These are phyloP conservation scores for Pseudonectria buxi DNA, from an alignment of 2,329 filamentous ascomycete genomes.

Conservation along the genomic window DNA sequence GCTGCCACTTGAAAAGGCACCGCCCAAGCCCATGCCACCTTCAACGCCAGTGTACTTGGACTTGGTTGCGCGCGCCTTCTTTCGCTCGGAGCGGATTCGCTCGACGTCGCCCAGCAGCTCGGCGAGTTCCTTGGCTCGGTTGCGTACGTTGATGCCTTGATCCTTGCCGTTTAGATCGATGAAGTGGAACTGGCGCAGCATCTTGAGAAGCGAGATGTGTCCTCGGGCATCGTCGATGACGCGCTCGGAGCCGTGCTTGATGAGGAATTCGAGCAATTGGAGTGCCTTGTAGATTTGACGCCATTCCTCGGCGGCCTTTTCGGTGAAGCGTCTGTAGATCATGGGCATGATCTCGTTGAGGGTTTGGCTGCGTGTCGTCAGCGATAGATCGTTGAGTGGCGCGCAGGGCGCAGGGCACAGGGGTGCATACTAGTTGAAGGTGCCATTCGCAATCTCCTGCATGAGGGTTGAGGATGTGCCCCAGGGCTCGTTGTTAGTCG, in stretches of 20 bases:
- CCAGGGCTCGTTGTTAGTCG: slow-evolving; percentile 99
- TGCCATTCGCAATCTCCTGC: slow-evolving; percentile 97
- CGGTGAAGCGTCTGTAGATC: slow-evolving; percentile 98
- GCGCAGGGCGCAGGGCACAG: too few species aligned
- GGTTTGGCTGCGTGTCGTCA: slow-evolving; percentile 60
- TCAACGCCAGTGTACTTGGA: slow-evolving; percentile 96
- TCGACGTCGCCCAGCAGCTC: slow-evolving; percentile 93
- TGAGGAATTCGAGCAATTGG: slow-evolving; percentile 90
- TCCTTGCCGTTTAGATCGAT: slow-evolving; percentile 97
- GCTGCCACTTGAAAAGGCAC: slow-evolving; percentile 45
- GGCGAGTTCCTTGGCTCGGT: slow-evolving; percentile 89
- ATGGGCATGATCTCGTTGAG: slow-evolving; percentile 99
- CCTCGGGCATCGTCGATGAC: slow-evolving; percentile 96
- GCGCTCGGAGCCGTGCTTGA: slow-evolving; percentile 96
- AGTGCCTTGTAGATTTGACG: slow-evolving; percentile 98
- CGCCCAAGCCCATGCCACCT: slow-evolving; percentile 61
- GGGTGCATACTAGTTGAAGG: slow-evolving; percentile 83
- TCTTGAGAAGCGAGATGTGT: slow-evolving; percentile 91
- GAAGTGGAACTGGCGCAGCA: slow-evolving; percentile 97
- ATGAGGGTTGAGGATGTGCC: slow-evolving; percentile 76
- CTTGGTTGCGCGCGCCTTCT: slow-evolving; percentile 84
- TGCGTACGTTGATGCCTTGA: slow-evolving; percentile 94
- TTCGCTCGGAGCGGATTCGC: slow-evolving; percentile 70
- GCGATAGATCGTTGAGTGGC: slow-evolving; percentile 3
- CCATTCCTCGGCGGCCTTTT: slow-evolving; percentile 98